Percentiles rank a stretch among this genome's conserved stretches.
These are phyloP conservation scores for Nephelium lappaceum DNA, from an alignment of 345 rosid genomes.

Conservation along the genomic window DNA sequence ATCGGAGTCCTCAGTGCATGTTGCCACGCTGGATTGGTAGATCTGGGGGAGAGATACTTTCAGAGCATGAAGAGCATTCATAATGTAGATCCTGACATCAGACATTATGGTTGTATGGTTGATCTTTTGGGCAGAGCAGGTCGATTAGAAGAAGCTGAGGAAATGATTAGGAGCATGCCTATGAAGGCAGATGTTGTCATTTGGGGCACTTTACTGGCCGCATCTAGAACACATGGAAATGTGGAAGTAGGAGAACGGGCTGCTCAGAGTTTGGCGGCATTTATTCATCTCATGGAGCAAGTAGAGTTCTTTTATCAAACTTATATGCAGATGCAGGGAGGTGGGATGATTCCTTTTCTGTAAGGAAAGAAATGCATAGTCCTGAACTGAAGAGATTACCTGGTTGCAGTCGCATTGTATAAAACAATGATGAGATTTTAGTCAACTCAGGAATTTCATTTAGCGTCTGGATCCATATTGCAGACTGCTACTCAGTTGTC, in stretches of 20 bases:
- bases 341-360: conserved; percentile 72
- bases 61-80: conserved; percentile 53
- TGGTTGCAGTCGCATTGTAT: conserved; percentile 57
- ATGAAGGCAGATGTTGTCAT: conserved; percentile 74
- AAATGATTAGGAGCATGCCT: conserved; percentile 66
- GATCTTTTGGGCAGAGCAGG: conserved; percentile 81
- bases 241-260: conserved; percentile 70
- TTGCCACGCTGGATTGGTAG: conserved; percentile 71
- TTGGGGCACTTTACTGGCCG: conserved; percentile 76
- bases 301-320: conserved; percentile 70
- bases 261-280: conserved; percentile 48
- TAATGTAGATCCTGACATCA: conserved; percentile 61
- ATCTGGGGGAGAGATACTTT: conserved; percentile 57
- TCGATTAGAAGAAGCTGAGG: conserved; percentile 60
- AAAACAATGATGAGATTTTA: conserved; percentile 9
- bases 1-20: conserved; percentile 80
- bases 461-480: neutral
- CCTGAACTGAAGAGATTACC: conserved; percentile 57
- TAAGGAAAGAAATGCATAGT: conserved; percentile 50
- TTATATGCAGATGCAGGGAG: conserved; percentile 82
- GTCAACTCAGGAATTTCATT: neutral
- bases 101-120: conserved; percentile 73
- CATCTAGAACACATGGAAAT: conserved; percentile 62
- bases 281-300: conserved; percentile 68
- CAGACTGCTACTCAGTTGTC: neutral